phyloP scores from a whole-genome alignment of 768 basidiomycete species.

The Kwoniella dejecticola region DNA sequence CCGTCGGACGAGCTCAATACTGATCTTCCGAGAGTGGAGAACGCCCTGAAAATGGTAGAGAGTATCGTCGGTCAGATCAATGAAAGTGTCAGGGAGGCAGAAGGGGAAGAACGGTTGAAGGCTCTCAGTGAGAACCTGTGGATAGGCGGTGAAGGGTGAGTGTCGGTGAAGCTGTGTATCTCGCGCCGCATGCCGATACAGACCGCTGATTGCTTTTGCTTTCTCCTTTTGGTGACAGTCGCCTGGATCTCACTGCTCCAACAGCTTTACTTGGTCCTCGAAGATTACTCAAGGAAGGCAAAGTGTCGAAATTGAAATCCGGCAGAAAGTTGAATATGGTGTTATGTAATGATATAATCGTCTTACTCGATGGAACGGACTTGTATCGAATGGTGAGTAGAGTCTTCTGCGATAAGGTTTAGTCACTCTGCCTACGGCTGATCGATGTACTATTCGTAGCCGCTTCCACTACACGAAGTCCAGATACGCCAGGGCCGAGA shows the following conservation, averaged over 20 bases:
- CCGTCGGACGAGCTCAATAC: slow-evolving; percentile 56
- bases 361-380: slow-evolving; percentile 75
- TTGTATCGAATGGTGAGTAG: slow-evolving; percentile 78
- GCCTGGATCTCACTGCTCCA: slow-evolving; percentile 85
- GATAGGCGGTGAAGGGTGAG: slow-evolving; percentile 77
- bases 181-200: neutral
- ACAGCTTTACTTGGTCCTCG: slow-evolving; percentile 83
- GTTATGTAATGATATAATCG: slow-evolving; percentile 85
- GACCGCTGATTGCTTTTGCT: neutral
- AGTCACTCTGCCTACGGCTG: neutral
- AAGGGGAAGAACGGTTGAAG: slow-evolving; percentile 73
- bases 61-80: slow-evolving; percentile 77
- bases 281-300: slow-evolving; percentile 75
- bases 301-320: slow-evolving; percentile 78
- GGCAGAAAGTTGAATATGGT: slow-evolving; percentile 74
- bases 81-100: slow-evolving; percentile 80
- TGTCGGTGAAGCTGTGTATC: slow-evolving; percentile 2
- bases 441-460: slow-evolving; percentile 58
- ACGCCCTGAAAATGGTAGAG: slow-evolving; percentile 68
- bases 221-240: slow-evolving; percentile 57
- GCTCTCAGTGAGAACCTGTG: slow-evolving; percentile 76
- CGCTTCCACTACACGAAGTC: slow-evolving; percentile 59
- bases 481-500: slow-evolving; percentile 39
- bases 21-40: slow-evolving; percentile 64
- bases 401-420: neutral